Base-by-base conservation (phyloP, 805 yeast species). In the Candida vartiovaarae region DNA sequence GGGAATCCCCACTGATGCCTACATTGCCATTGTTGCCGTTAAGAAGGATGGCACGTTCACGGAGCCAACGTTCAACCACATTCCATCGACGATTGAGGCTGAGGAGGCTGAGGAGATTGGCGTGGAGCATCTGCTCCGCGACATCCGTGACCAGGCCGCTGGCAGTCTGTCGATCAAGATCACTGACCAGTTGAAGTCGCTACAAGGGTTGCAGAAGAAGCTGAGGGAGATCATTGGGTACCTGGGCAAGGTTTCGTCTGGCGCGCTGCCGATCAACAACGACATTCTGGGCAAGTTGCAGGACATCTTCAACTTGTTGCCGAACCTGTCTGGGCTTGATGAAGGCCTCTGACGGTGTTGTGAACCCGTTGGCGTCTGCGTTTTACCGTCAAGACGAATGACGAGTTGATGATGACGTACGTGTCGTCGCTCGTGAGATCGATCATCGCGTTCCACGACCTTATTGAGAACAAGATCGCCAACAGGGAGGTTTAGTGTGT, bases 41-140 rank as follows among this genome's bases (percentile, higher is more conserved):
- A 90, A 89, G 60, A 95, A 89, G 57, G 98, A 93, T 64, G 99
- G 99, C 23, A 78, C 96, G 2, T 79, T 90, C 4, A 85, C 95
- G 7, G 95, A 88, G 60, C 83, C 84, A 66, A 89, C 97, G 4
- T 93, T 93, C 67, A 78, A 86, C 38, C 99, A 93, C 64, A 80
- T 91, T 29, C 96, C 98, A 8, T 86, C 96, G 10, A 72, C 78
- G 28, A 88, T 95, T 51, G 91, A 86, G 61, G 99, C 99, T 3
- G 99, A 93, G 61, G 99, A 93, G 62, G 99, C 99, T 8, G 99
- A 93, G 66, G 99, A 93, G 66, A 93, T 93, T 54, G 99, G 99
- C 49, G 99, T 93, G 10, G 99, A 93, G 64, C 99, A 93, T 63
- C 67, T 93, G 48, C 67, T 93, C 47, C 81, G 98, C 59, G 99